Percentiles rank a stretch among this genome's conserved stretches.
These are phyloP conservation scores for Cordyceps cicadae DNA, from an alignment of 2,329 filamentous ascomycete species.

Conservation along the genomic window DNA sequence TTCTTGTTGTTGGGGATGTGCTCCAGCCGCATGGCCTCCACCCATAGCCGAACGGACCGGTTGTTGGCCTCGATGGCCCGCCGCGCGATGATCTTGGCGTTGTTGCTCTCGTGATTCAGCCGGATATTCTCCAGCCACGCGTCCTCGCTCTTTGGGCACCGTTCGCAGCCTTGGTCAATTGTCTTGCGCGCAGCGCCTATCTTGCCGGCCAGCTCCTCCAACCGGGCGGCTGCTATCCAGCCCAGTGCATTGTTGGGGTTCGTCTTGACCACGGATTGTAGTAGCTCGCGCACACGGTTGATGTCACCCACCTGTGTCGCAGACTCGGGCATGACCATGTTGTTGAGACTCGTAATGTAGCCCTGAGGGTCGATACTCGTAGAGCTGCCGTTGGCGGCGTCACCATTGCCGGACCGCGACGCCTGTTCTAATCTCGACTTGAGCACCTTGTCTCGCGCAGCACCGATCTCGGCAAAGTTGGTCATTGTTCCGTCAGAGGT, in stretches of 20 bases:
- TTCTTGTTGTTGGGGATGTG: constrained; percentile 78
- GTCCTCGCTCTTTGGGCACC: constrained; percentile 90
- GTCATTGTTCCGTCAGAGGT: constrained; percentile 83
- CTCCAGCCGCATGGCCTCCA: constrained; percentile 91
- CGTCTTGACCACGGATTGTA: constrained; percentile 96
- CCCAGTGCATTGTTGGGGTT: constrained; percentile 91
- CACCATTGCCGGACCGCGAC: constrained; percentile 56
- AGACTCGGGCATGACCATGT: constrained; percentile 67
- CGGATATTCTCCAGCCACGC: constrained; percentile 95
- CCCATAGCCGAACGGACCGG: constrained; percentile 81
- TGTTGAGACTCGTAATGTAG: constrained; percentile 86
- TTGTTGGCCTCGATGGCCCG: constrained; percentile 89
- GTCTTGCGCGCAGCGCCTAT: constrained; percentile 81
- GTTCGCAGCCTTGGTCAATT: constrained; percentile 79
- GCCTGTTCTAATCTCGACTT: constrained; percentile 91
- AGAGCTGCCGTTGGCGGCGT: constrained; percentile 65
- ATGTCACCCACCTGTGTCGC: constrained; percentile 89
- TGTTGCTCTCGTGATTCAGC: constrained; percentile 74
- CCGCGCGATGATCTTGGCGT: constrained; percentile 91
- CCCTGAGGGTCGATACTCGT: constrained; percentile 92
- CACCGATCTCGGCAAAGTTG: constrained; percentile 95
- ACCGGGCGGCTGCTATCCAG: constrained; percentile 87
- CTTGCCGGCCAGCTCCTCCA: constrained; percentile 90
- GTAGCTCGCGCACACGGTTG: constrained; percentile 79
- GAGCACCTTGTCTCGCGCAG: constrained; percentile 89